A percentile compares a stretch with the other conserved stretches of the same genome.
Evolutionary conservation across 148 eudicot genomes (phyloP).

Genomic region (Spergularia marina): DNA sequence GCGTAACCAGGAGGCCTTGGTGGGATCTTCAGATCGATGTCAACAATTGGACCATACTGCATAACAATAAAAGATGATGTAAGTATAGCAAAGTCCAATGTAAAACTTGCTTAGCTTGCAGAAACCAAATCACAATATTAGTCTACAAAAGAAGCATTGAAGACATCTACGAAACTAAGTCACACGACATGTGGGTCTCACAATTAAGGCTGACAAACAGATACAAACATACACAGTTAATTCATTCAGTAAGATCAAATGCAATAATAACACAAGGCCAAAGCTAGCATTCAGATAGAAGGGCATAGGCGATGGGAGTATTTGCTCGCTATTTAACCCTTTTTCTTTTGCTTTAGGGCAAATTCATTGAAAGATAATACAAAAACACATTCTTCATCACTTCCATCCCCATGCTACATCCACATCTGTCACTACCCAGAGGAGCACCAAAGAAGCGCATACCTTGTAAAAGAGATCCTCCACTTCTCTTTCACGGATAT

Average conservation of each 20-base stretch:
- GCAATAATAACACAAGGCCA: background rate
- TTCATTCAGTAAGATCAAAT: too few species aligned
- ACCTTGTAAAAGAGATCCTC: conserved; percentile 91
- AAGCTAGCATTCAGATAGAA: background rate
- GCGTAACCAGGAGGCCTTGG: conserved; percentile 91
- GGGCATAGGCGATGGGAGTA: background rate
- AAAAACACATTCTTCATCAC: background rate
- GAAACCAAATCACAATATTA: background rate
- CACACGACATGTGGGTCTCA: background rate
- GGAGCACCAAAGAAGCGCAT: background rate
- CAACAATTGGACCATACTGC: conserved; percentile 90
- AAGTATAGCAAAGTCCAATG: background rate
- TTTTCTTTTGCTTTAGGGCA: too few species aligned
- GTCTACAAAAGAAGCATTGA: too few species aligned
- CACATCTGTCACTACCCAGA: background rate
- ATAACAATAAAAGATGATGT: conserved; percentile 11
- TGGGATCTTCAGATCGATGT: conserved; percentile 78
- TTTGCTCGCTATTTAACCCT: background rate
- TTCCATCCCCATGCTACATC: background rate
- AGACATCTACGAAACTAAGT: background rate
- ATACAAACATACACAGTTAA: background rate
- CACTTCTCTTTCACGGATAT: conserved; percentile 73
- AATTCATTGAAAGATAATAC: background rate
- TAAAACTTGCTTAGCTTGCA: background rate
- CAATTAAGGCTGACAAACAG: background rate